A percentile compares a stretch with the other conserved stretches of the same genome.
phyloP scores from a whole-genome alignment of 176 grass and related monocot genomes.

The Otatea glauca region DNA sequence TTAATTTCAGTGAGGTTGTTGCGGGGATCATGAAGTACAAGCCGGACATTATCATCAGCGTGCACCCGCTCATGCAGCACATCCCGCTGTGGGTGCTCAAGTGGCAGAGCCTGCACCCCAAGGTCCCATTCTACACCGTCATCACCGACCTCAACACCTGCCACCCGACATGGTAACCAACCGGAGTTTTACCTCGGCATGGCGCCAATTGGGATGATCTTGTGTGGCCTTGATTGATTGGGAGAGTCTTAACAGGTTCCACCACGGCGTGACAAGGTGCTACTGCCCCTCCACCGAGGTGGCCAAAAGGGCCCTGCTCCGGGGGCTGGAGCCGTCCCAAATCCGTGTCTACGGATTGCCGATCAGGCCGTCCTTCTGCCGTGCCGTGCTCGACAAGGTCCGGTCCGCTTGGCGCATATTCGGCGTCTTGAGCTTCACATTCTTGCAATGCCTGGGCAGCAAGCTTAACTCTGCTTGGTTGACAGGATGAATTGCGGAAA shows the following conservation, averaged over 20 bases:
- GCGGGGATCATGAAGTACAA: slow-evolving; percentile 90
- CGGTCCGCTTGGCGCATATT: slow-evolving; percentile 30
- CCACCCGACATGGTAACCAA: slow-evolving; percentile 81
- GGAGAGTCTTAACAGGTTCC: slow-evolving; percentile 59
- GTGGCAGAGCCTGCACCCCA: slow-evolving; percentile 77
- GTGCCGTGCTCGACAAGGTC: slow-evolving; percentile 73
- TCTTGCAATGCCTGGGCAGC: background rate
- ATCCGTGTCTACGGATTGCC: slow-evolving; percentile 77
- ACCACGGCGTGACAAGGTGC: slow-evolving; percentile 76
- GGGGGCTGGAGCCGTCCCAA: slow-evolving; percentile 67
- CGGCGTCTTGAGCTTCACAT: background rate
- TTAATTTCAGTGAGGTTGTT: slow-evolving; percentile 63
- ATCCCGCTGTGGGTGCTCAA: slow-evolving; percentile 95
- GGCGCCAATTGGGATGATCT: background rate
- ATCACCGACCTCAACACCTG: slow-evolving; percentile 86
- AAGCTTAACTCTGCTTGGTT: slow-evolving; percentile 18
- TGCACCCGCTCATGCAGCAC: slow-evolving; percentile 97
- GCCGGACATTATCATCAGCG: slow-evolving; percentile 89
- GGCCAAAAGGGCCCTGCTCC: slow-evolving; percentile 62
- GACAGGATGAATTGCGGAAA: slow-evolving; percentile 66
- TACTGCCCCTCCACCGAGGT: slow-evolving; percentile 86
- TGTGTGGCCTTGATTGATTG: background rate
- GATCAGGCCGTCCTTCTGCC: slow-evolving; percentile 85
- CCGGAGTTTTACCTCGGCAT: background rate
- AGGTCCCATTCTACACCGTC: slow-evolving; percentile 78